These are phyloP conservation scores for Penicillium sp. DNA, from an alignment of 2,329 filamentous ascomycete genomes.

Conservation along the genomic window DNA sequence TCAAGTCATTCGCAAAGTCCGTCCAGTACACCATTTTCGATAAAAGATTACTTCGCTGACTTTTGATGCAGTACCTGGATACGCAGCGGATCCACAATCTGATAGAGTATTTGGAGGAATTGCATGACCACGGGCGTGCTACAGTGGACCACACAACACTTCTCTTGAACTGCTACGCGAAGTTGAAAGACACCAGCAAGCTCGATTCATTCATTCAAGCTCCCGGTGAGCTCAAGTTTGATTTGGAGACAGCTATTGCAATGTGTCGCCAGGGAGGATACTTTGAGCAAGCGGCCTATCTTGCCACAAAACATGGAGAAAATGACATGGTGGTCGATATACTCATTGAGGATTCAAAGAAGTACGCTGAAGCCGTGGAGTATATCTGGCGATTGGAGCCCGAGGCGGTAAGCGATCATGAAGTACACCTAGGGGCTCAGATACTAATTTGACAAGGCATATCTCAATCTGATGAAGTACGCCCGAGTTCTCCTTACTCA, in stretches of 20 bases:
- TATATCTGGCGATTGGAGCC: slow-evolving; percentile 90
- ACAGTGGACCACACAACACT: slow-evolving; percentile 94
- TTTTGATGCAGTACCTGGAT: slow-evolving; percentile 69
- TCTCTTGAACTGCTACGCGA: slow-evolving; percentile 94
- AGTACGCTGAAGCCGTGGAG: slow-evolving; percentile 80
- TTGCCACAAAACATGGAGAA: slow-evolving; percentile 91
- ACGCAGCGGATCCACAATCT: slow-evolving; percentile 97
- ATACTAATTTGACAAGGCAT: slow-evolving; percentile 59
- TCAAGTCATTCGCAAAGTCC: slow-evolving; percentile 86
- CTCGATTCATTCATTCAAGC: slow-evolving; percentile 96
- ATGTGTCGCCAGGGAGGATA: slow-evolving; percentile 98
- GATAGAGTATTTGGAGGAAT: slow-evolving; percentile 93
- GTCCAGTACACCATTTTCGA: neutral
- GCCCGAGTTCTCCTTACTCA: slow-evolving; percentile 86
- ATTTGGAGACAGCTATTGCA: slow-evolving; percentile 91
- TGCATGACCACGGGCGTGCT: slow-evolving; percentile 90
- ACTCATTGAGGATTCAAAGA: slow-evolving; percentile 89
- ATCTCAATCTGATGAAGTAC: slow-evolving; percentile 90
- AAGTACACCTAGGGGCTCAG: neutral
- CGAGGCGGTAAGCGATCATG: slow-evolving; percentile 57
- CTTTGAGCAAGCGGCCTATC: slow-evolving; percentile 91
- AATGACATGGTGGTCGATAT: slow-evolving; percentile 94
- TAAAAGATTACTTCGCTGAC: slow-evolving; percentile 16
- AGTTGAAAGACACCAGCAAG: slow-evolving; percentile 95
- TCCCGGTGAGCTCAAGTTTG: slow-evolving; percentile 84